Conservation (phyloP, 106 monocot genomes). For the Dactylorhiza incarnata region DNA sequence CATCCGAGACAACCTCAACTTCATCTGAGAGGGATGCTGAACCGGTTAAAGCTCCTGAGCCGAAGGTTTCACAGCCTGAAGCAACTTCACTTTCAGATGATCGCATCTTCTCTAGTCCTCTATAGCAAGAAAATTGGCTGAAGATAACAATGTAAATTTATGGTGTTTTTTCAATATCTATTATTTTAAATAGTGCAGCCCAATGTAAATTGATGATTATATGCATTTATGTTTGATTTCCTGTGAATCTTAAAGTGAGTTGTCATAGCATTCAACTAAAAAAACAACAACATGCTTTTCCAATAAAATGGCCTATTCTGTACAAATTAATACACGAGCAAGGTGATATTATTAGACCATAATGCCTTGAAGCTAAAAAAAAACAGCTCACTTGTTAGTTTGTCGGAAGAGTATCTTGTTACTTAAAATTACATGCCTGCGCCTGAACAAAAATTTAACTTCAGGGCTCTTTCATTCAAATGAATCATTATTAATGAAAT, state of each 20-base stretch:
- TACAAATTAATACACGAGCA: neutral
- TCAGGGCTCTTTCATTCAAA: neutral
- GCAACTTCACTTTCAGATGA: constrained; percentile 34
- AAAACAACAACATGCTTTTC: neutral
- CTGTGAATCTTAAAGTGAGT: neutral
- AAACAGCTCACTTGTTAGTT: neutral
- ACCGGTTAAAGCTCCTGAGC: constrained; percentile 35
- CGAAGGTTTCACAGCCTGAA: constrained; percentile 28
- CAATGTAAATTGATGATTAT: neutral
- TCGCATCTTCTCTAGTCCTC: constrained; percentile 80
- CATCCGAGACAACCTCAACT: constrained; percentile 29
- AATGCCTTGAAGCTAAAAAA: neutral
- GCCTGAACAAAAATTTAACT: neutral
- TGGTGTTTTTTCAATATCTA: neutral
- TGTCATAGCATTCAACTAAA: neutral
- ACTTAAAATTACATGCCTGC: neutral
- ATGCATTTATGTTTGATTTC: neutral
- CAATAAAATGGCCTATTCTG: neutral
- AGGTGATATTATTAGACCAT: neutral
- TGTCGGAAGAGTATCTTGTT: neutral
- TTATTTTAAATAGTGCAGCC: constrained; percentile 1
- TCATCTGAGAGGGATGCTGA: constrained; percentile 26
- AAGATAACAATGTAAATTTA: constrained; percentile 73
- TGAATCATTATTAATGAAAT: neutral
- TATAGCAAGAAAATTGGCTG: constrained; percentile 90